These are phyloP conservation scores for Earliella scabrosa DNA, from an alignment of 1,284 basidiomycete genomes.

Conservation along the genomic window DNA sequence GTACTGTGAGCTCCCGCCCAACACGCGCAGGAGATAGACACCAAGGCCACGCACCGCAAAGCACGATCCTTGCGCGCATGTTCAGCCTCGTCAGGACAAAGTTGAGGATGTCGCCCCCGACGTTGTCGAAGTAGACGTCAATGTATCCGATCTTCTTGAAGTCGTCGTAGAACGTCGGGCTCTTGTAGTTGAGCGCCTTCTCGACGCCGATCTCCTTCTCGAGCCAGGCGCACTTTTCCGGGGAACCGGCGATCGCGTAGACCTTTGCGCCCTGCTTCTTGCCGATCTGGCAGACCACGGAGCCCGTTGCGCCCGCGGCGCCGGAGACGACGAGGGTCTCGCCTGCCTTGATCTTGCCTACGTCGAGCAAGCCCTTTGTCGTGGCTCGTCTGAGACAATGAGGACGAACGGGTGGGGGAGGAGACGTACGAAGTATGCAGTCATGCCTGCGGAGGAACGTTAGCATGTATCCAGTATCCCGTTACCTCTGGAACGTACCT, in stretches of 20 bases:
- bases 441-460: conserved; percentile 58
- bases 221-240: conserved; percentile 86
- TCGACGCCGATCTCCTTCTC: conserved; percentile 83
- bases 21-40: no score
- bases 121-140: conserved; percentile 89
- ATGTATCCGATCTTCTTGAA: conserved; percentile 69
- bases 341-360: conserved; percentile 79
- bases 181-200: conserved; percentile 88
- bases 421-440: conserved; percentile 77
- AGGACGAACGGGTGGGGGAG: background rate
- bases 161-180: conserved; percentile 68
- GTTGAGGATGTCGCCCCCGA: conserved; percentile 85
- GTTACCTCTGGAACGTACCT: conserved; percentile 46
- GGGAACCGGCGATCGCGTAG: conserved; percentile 80
- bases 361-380: conserved; percentile 77
- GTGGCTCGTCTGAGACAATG: background rate
- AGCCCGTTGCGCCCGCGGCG: conserved; percentile 87
- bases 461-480: background rate
- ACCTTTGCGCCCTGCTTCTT: conserved; percentile 79
- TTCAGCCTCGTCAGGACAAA: conserved; percentile 77
- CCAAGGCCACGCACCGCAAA: conserved; percentile 59
- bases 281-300: conserved; percentile 78
- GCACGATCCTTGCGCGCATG: conserved; percentile 74
- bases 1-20: no score
- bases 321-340: conserved; percentile 88